Evolutionary conservation across 192 early-diverging fungal species (phyloP), one percentile per base, ranked within the genome.

Genomic region (Thamnidium elegans): DNA sequence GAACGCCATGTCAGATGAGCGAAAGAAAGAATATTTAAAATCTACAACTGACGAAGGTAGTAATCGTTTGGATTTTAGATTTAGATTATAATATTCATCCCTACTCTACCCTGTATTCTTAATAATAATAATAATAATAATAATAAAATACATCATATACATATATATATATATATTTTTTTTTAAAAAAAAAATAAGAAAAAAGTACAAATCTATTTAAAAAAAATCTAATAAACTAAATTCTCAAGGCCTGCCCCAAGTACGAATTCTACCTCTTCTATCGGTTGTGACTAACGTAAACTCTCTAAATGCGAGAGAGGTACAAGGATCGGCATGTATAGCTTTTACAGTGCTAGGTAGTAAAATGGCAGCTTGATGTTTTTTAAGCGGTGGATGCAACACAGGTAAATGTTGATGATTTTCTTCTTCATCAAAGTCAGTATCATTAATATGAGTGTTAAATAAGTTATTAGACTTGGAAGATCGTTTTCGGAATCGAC

Each of bases 1-100:
- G 76, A 67, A 75, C 31, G 32, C 52, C 6, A 70, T 81, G 76
- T 77, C 82, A 13, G 63, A 68, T 3, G 72, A 79, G 7, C 77
- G 86, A 42, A 77, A 80, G 68, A 77, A 61, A 5, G 51, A 78
- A 26, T 88, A 88, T 48, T 39, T 76, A 20, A 66, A 73, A 7
- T 85, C 74, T 17, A 87, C 85, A 1, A 79, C 34, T 0, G 69
- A 85, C 34, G n/a, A 65, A 21, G 85, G 85, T 3, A 79, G 72
- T 51, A 67, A 79, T 50, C 71, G 85, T 17, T 63, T 87, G 11
- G 85, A 87, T 62, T 85, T 77, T 69, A 53, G 54, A 23, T 74
- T 74, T 50, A 55, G 23, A 15, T 15, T 72, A 21, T 62, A 66
- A 19, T 45, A 15, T 13, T 13, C 44, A 9, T 45, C 44, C 44